Evolutionary conservation across 176 grass and related monocot species (phyloP).

Genomic region (Eremochloa ophiuroides): DNA sequence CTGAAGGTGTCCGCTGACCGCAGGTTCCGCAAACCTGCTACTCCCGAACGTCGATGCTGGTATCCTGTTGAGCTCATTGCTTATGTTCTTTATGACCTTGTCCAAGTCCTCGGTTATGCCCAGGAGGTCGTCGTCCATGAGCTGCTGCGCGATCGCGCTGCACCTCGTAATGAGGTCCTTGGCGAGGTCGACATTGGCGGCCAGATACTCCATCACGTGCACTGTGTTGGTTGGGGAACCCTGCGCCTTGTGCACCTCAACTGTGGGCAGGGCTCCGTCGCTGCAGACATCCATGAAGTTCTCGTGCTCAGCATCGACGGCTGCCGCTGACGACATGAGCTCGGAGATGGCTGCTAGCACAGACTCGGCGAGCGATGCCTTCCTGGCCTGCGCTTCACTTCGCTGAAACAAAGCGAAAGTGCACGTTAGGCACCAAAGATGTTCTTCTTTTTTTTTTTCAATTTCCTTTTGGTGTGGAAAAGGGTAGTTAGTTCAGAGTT

Average conservation of each 20-base stretch:
- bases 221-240: constrained; percentile 14
- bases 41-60: constrained; percentile 42
- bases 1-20: constrained; percentile 20
- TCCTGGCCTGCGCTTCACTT: constrained; percentile 36
- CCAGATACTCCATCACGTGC: constrained; percentile 46
- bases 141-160: constrained; percentile 23
- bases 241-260: constrained; percentile 35
- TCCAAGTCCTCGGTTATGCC: constrained; percentile 52
- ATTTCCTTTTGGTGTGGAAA: not conserved
- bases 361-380: constrained; percentile 37
- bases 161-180: constrained; percentile 64
- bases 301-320: constrained; percentile 29
- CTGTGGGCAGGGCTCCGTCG: constrained; percentile 19
- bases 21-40: constrained; percentile 26
- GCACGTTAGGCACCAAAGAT: not conserved
- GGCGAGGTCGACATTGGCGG: constrained; percentile 63
- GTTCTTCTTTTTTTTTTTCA: not conserved
- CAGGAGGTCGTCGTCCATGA: constrained; percentile 54
- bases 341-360: constrained; percentile 49
- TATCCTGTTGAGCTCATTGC: constrained; percentile 58
- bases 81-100: constrained; percentile 61
- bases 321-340: constrained; percentile 38
- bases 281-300: constrained; percentile 52
- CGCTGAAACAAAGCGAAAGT: constrained; percentile 31
- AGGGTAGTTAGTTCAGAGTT: constrained; percentile 20